Evolutionary conservation across 805 yeast species (phyloP).

Genomic region (Myxozyma mucilagina): DNA sequence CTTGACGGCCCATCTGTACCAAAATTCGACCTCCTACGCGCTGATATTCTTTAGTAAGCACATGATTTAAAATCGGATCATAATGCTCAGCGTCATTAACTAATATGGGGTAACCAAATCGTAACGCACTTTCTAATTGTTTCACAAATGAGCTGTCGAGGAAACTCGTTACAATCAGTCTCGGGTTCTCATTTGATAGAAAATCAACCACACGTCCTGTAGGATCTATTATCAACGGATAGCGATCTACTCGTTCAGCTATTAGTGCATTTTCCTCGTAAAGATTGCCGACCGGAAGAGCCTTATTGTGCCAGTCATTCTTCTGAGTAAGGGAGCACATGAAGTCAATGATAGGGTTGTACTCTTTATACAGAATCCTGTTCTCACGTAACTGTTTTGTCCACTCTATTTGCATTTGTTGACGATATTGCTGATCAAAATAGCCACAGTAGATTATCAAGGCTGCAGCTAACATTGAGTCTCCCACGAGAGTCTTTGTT

Average conservation of each 20-base stretch:
- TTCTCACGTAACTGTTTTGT: constrained; percentile 40
- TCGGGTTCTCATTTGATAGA: constrained; percentile 40
- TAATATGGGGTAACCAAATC: constrained; percentile 77
- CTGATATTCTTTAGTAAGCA: constrained; percentile 61
- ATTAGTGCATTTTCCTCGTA: constrained; percentile 65
- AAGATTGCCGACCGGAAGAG: constrained; percentile 59
- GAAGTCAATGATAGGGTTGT: constrained; percentile 42
- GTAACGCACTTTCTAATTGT: constrained; percentile 72
- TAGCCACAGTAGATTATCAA: constrained; percentile 61
- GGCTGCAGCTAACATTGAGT: constrained; percentile 63
- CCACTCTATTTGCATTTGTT: constrained; percentile 43
- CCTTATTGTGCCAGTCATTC: constrained; percentile 53
- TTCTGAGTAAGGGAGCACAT: constrained; percentile 47
- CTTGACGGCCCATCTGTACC: constrained; percentile 60
- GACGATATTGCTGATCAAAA: constrained; percentile 53
- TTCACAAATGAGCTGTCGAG: constrained; percentile 64
- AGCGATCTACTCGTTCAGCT: constrained; percentile 44
- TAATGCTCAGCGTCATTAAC: constrained; percentile 77
- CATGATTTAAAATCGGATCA: constrained; percentile 69
- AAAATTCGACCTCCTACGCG: constrained; percentile 69
- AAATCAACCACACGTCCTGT: constrained; percentile 49
- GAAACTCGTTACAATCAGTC: constrained; percentile 60
- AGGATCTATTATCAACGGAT: constrained; percentile 76
- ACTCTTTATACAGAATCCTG: constrained; percentile 46
- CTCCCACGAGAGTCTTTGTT: constrained; percentile 58